Evolutionary conservation across 257 asterid species (phyloP), one percentile per base, ranked within the genome.

Genomic region (Plectranthus barbatus): DNA sequence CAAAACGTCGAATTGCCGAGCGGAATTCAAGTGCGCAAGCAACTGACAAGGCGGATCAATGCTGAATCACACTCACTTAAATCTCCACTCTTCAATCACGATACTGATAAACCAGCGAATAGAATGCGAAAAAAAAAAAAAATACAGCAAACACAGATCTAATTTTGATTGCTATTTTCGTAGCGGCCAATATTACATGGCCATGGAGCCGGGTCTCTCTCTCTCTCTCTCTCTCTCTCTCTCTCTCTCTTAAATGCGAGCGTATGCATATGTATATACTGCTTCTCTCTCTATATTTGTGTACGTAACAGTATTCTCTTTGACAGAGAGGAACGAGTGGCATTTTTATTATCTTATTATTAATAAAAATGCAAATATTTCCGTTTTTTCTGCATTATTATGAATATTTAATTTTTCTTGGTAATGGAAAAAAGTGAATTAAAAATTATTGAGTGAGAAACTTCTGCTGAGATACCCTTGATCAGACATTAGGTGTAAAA

Each of bases 401-500:
- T 42, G 14, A 44, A 7, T 20, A 18, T 11, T 65, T 52, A 17
- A n/a, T 65, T 47, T 62, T 56, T 57, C 23, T 53, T 33, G 72
- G 70, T 57, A 1, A 8, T 58, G 47, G 39, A 52, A 56, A 51
- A 50, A 17, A n/a, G 31, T 15, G 19, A 69, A 68, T 74, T 12
- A 31, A 67, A 70, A 40, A 52, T 59, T 31, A 14, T n/a, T 11
- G 17, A 42, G 44, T 56, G 74, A 70, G 84, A 76, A 81, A 82
- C 83, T 86, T 86, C 82, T 66, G 62, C 67, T 57, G 68, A 77
- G 85, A 77, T 76, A 44, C 71, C 31, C 56, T 18, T 74, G 68
- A 71, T 75, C 79, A 76, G 79, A 79, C 62, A 73, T 77, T 86
- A 74, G 83, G 86, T 83, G 78, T n/a, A 74, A 66, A 70, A 56